Evolutionary conservation across 2,329 filamentous ascomycete species (phyloP).

Genomic region (Sporothrix brasiliensis): DNA sequence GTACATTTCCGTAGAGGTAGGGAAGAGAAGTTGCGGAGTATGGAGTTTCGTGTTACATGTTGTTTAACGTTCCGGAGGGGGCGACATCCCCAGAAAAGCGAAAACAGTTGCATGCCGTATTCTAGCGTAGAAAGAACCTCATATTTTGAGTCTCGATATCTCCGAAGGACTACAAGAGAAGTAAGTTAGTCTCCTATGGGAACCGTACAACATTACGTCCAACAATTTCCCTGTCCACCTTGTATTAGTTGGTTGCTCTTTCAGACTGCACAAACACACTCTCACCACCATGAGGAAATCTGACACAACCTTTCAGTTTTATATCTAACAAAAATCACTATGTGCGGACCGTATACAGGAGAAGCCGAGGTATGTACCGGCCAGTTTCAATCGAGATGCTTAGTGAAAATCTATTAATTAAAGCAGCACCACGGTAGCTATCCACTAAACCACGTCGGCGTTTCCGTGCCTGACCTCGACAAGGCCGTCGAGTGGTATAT

Average conservation of each 20-base stretch:
- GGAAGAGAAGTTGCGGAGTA: not conserved
- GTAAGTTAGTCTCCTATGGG: no score
- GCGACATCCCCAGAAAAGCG: not conserved
- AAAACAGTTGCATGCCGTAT: not conserved
- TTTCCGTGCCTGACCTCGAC: conserved; percentile 27
- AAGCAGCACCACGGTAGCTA: conserved; percentile 22
- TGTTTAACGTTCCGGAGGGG: conserved; percentile 4
- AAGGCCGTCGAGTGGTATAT: conserved; percentile 24
- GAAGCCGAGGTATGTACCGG: not conserved
- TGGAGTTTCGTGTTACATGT: not conserved
- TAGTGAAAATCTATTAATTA: not conserved
- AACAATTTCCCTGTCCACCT: no score
- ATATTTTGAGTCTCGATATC: not conserved
- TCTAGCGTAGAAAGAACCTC: not conserved
- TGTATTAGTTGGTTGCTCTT: not conserved
- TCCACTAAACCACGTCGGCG: conserved; percentile 24
- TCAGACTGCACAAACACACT: not conserved
- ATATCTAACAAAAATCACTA: not conserved
- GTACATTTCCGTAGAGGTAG: conserved; percentile 14
- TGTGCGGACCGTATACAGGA: conserved; percentile 14
- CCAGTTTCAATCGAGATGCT: no score
- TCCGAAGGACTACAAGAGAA: no score
- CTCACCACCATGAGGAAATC: no score
- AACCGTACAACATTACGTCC: no score
- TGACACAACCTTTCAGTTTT: not conserved